A percentile compares a stretch with the other conserved stretches of the same genome.
These are phyloP conservation scores for Neurospora sp. DNA, from an alignment of 2,329 filamentous ascomycete species.

Conservation along the genomic window DNA sequence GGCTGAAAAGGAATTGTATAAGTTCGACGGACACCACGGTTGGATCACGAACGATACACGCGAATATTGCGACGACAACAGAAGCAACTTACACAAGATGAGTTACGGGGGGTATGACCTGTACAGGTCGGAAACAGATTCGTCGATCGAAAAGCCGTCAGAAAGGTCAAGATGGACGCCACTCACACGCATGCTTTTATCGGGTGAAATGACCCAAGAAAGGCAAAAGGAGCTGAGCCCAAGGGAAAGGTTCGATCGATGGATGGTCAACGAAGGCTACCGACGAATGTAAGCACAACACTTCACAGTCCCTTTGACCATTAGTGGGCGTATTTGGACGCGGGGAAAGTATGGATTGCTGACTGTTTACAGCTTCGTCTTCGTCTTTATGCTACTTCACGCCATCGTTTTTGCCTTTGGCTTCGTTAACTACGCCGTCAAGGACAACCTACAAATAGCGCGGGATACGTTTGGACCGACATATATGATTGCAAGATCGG, in stretches of 20 bases:
- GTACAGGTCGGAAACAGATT: constrained; percentile 12
- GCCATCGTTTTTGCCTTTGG: constrained; percentile 70
- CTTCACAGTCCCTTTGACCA: constrained; percentile 13
- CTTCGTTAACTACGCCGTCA: constrained; percentile 69
- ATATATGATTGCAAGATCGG: constrained; percentile 65
- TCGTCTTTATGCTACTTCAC: constrained; percentile 64
- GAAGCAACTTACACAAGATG: constrained; percentile 18
- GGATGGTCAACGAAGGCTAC: constrained; percentile 87
- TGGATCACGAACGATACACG: background rate
- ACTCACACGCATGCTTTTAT: constrained; percentile 71
- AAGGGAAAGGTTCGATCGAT: constrained; percentile 67
- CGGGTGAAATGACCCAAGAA: constrained; percentile 71
- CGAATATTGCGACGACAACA: constrained; percentile 4
- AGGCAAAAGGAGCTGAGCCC: constrained; percentile 56
- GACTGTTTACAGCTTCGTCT: constrained; percentile 51
- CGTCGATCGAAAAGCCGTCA: constrained; percentile 33
- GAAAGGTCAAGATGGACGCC: constrained; percentile 77
- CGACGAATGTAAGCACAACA: constrained; percentile 54
- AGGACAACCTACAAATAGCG: constrained; percentile 60
- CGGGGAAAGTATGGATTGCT: constrained; percentile 2
- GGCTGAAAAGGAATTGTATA: background rate
- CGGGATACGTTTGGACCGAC: constrained; percentile 63
- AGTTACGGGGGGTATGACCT: constrained; percentile 27
- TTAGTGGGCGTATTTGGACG: no score
- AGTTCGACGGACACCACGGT: background rate